Percentiles rank a stretch among this genome's conserved stretches.
Conservation (phyloP, 2,329 filamentous ascomycete genomes). For the Pseudogymnoascus sp. region DNA sequence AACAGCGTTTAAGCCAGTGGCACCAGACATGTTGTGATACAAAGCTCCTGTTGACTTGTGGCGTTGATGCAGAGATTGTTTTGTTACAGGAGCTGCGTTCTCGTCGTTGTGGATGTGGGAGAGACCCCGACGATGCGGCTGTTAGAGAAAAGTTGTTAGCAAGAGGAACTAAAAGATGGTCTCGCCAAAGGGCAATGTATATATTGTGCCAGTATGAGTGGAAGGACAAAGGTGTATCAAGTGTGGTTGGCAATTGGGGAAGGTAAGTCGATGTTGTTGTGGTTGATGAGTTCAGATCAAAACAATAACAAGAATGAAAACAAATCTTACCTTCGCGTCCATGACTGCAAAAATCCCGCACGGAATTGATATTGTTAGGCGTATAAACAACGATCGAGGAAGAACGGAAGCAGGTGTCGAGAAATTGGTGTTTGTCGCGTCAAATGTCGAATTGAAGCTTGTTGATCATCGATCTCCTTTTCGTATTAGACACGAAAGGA, state of each 20-base stretch:
- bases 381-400: background rate
- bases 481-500: background rate
- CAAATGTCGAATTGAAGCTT: background rate
- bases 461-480: conserved; percentile 6
- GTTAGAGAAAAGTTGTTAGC: conserved; percentile 24
- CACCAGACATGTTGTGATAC: conserved; percentile 42
- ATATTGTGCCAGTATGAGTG: conserved; percentile 14
- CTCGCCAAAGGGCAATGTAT: background rate
- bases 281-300: background rate
- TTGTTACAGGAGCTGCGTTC: conserved; percentile 51
- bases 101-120: conserved; percentile 60
- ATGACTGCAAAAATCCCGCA: conserved; percentile 23
- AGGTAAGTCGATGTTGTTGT: background rate
- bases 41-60: conserved; percentile 72
- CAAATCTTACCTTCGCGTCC: conserved; percentile 35
- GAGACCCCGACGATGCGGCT: conserved; percentile 65
- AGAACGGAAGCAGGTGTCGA: background rate
- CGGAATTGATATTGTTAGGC: background rate
- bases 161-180: background rate
- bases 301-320: conserved; percentile 9
- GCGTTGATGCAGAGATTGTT: conserved; percentile 65
- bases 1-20: conserved; percentile 52
- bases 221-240: conserved; percentile 18
- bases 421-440: background rate
- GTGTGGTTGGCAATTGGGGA: background rate